Evolutionary conservation across 1,284 basidiomycete genomes (phyloP), one percentile per base, ranked within the genome.

Genomic region (Pseudozyma hubeiensis): DNA sequence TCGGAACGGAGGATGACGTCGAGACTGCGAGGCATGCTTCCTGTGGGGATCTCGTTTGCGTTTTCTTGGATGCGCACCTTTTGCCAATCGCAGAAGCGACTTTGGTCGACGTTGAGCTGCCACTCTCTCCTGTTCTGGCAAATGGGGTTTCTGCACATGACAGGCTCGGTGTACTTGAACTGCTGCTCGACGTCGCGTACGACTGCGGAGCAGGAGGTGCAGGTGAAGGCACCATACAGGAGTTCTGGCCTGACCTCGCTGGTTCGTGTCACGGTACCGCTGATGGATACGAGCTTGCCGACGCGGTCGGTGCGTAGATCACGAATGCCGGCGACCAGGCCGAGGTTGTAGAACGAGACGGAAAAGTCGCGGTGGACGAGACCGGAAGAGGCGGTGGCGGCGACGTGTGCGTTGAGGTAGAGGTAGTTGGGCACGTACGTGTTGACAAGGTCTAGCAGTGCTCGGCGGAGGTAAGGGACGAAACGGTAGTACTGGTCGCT

Each of bases 1-100:
- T 99, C 97, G 9, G 91, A 91, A 37, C 97, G 92, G 13, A 99
- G 89, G 70, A 99, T 94, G 39, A 99, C 95, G 84, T 99, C 97
- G 54, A 99, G 87, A 24, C 87, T 87, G 90, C 91, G 40, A 3
- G 61, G 76, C 65, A 68, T 99, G 9, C 92, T 93, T 1, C 97
- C 97, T 0, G 96, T 99, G 0, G 97, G 97, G 66, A 99, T 99
- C 86, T 99, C 96, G 49, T 95, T 97, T 13, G 96, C 91, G 81
- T 99, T 99, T 86, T 99, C 97, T 84, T 99, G 97, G 59, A 99
- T 98, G 56, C 97, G 91, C 45, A 99, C 94, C 85, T 97, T 98
- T 85, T 99, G 97, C 97, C 97, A 99, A 85, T 99, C 97, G 8
- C 93, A 92, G 85, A 99, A 99, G 83, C 94, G 95, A 48, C 93